Evolutionary conservation across 1,284 basidiomycete genomes (phyloP), one percentile per base, ranked within the genome.

Genomic region (Termitomyces sp.): DNA sequence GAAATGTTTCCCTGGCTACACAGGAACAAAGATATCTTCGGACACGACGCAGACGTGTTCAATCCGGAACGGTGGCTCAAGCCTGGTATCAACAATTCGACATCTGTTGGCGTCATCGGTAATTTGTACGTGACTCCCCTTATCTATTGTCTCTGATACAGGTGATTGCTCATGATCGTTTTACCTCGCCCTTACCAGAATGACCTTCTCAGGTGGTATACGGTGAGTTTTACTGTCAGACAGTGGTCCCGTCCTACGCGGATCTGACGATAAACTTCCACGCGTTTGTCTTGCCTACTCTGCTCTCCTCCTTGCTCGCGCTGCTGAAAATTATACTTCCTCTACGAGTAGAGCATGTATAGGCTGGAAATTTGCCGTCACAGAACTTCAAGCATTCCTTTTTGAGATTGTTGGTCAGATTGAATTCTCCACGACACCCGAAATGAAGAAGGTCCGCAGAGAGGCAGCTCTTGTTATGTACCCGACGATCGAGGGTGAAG

Each of bases 311-410:
- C 9, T 18, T 37, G n/a, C n/a, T n/a, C n/a, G n/a, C n/a, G n/a
- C n/a, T n/a, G n/a, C 9, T 43, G 31, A 26, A 16, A 35, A 26
- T 14, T 1, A 7, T 28, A 28, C 13, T 26, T n/a, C 26, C 8
- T 21, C 30, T 6, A 16, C 40, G 19, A 14, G 16, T 37, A 68
- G 66, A 24, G 61, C 70, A 1, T 78, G 74, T 57, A 68, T 77
- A 18, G 76, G 75, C 18, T 81, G 80, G 78, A 72, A 77, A 54
- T 79, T 82, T 59, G 76, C 77, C 6, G 60, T 80, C 0, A 64
- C 76, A 37, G 78, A 83, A 56, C 66, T 83, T 19, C 78, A 80
- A 54, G 67, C 72, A 0, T 75, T 82, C 61, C 63, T 80, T 7
- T 70, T 75, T 30, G 75, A 79, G 57, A 68, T 77, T 5, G 54